Evolutionary conservation across 2,329 filamentous ascomycete genomes (phyloP).

Genomic region (Knufia fluminis): DNA sequence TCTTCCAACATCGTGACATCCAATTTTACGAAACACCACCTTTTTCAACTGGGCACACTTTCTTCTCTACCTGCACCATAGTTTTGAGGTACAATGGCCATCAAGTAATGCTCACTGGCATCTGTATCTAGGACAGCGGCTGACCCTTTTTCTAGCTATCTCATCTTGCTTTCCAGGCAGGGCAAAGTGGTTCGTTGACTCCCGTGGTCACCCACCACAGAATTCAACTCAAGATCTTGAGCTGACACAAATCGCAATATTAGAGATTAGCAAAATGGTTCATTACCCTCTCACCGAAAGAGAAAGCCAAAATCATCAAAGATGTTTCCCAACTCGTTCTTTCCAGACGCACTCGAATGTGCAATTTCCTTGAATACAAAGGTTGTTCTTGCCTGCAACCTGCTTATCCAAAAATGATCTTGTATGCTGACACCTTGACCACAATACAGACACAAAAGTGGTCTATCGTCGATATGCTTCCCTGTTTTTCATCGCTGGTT

Average conservation of each 20-base stretch:
- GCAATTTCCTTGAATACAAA: conserved; percentile 99
- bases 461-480: conserved; percentile 98
- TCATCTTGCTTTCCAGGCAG: conserved; percentile 94
- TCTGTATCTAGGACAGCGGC: conserved; percentile 11
- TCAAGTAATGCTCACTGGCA: conserved; percentile 37
- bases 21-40: conserved; percentile 4
- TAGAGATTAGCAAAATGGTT: conserved; percentile 99
- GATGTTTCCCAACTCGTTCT: conserved; percentile 97
- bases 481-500: conserved; percentile 97
- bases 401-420: not conserved
- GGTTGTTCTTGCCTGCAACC: conserved; percentile 42
- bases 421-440: conserved; percentile 12
- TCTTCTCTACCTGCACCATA: not conserved
- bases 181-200: conserved; percentile 87
- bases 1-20: not conserved
- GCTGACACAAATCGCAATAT: conserved; percentile 26
- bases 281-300: conserved; percentile 90
- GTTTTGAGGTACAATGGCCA: conserved; percentile 38
- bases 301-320: conserved; percentile 99
- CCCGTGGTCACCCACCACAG: conserved; percentile 30
- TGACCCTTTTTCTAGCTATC: conserved; percentile 55
- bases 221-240: conserved; percentile 17
- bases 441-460: conserved; percentile 76
- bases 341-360: conserved; percentile 94
- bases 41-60: conserved; percentile 1